Percentiles rank a stretch among this genome's conserved stretches.
These are phyloP conservation scores for Metschnikowia cubensis DNA, from an alignment of 805 yeast genomes.

Conservation along the genomic window DNA sequence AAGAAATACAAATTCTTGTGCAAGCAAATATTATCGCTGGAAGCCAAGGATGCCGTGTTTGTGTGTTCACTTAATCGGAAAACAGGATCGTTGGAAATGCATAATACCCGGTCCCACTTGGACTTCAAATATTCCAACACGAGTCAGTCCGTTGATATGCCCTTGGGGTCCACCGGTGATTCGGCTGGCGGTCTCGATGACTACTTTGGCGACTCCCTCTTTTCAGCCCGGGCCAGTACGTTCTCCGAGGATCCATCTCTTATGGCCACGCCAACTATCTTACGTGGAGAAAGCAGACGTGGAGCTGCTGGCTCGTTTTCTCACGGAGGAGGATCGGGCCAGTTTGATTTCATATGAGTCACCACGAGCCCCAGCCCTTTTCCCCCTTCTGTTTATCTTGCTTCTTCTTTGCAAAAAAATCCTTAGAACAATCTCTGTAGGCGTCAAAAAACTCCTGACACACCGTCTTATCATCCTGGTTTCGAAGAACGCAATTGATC, in stretches of 20 bases:
- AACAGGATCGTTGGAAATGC: constrained; percentile 32
- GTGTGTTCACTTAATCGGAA: constrained; percentile 37
- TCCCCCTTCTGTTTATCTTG: constrained; percentile 35
- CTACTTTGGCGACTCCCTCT: background rate
- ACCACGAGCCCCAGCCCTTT: constrained; percentile 45
- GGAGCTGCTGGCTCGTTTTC: constrained; percentile 3
- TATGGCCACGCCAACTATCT: constrained; percentile 5
- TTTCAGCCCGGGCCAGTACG: background rate
- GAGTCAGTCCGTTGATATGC: background rate
- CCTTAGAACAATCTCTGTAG: constrained; percentile 70
- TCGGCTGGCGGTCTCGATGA: background rate
- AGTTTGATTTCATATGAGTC: constrained; percentile 2
- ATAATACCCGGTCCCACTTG: constrained; percentile 28
- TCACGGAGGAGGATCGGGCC: background rate
- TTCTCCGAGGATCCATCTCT: constrained; percentile 6
- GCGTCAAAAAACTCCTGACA: constrained; percentile 82
- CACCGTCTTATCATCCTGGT: constrained; percentile 63
- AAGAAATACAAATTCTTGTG: constrained; percentile 7
- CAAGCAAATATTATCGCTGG: background rate
- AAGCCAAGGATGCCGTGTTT: constrained; percentile 14
- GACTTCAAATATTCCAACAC: constrained; percentile 17
- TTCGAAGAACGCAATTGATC: constrained; percentile 73
- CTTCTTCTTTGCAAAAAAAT: constrained; percentile 37
- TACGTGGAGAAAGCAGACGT: constrained; percentile 2
- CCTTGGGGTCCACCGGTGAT: background rate